These are phyloP conservation scores for Hawksworthiomyces lignivorus DNA, from an alignment of 2,329 filamentous ascomycete genomes.

Conservation along the genomic window DNA sequence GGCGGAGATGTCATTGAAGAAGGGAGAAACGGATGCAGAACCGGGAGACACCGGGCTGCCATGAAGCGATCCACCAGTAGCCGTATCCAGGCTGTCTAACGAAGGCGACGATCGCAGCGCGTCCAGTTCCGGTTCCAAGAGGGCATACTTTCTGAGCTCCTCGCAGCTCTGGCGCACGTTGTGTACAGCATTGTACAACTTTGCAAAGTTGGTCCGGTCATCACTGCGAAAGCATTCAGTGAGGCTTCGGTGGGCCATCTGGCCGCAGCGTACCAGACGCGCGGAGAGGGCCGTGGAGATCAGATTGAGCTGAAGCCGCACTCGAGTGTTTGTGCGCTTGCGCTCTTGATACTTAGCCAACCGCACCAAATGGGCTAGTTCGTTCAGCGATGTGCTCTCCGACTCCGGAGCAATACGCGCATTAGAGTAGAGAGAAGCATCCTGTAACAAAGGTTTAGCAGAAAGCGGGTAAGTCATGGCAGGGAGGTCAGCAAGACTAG, in stretches of 20 bases:
- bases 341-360: conserved; percentile 75
- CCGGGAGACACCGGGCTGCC: conserved; percentile 27
- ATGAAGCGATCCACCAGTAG: conserved; percentile 29
- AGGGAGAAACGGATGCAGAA: conserved; percentile 42
- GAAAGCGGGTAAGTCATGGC: conserved; percentile 30
- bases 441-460: conserved; percentile 52
- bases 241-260: conserved; percentile 66
- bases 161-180: conserved; percentile 73
- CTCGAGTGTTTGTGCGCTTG: conserved; percentile 64
- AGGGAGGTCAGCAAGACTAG: conserved; percentile 33
- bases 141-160: conserved; percentile 60
- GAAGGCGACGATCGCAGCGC: conserved; percentile 43
- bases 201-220: conserved; percentile 69
- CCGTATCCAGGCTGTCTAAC: conserved; percentile 43
- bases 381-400: conserved; percentile 63
- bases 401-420: conserved; percentile 50
- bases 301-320: conserved; percentile 66
- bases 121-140: conserved; percentile 67
- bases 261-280: conserved; percentile 65
- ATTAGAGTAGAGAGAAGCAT: conserved; percentile 60
- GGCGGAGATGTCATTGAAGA: conserved; percentile 66
- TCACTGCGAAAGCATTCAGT: conserved; percentile 72
- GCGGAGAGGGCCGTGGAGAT: conserved; percentile 68
- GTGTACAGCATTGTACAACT: conserved; percentile 68
- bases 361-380: conserved; percentile 70